Base-by-base conservation (phyloP, 2,329 filamentous ascomycete genomes). In the Pestalotiopsis sp. region DNA sequence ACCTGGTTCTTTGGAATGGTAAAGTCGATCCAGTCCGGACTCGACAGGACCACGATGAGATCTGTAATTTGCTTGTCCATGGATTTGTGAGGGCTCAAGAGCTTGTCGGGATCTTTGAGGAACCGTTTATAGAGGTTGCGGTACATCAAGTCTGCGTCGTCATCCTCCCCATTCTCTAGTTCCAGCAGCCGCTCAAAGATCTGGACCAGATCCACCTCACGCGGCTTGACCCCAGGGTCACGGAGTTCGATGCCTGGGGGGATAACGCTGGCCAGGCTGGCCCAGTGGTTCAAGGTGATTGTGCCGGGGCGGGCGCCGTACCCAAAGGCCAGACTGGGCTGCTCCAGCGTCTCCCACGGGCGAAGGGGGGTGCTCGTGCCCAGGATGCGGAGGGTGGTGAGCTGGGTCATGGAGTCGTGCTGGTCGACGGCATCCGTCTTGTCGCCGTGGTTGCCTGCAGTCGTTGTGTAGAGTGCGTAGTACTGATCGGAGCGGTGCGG, bases 1-100 rank as follows among this genome's bases (percentile, higher is more conserved):
- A 93, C 90, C 75, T 94, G 92, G 74, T 93, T 93, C 74, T 87
- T 88, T 3, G 87, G 87, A 45, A 85, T 83, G 36, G 90, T 91
- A 73, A 93, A 93, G 78, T 94, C 91, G 72, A 92, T 90, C 92
- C 92, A 94, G 68, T 89, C 86, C 0, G 87, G 84, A n/a, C 90
- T 85, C 1, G 90, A 91, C 12, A 94, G 81, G 0, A 91, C 90
- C 72, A 89, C 85, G 68, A 93, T 89, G 25, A 94, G 83, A 76
- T 94, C 91, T 38, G 86, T 88, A 69, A 94, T 93, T 77, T 94
- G 92, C 76, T 86, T 87, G 70, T 93, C 91, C 71, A 93, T 85
- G 2, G 87, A 84, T 71, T 85, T 87, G 75, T 92, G 90, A 3
- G 90, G 89, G 60, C 81, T 87, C 13, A 86, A 80, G 56, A 86